phyloP scores from a whole-genome alignment of 495 filamentous ascomycete species.

The Glarea lozoyensis region DNA sequence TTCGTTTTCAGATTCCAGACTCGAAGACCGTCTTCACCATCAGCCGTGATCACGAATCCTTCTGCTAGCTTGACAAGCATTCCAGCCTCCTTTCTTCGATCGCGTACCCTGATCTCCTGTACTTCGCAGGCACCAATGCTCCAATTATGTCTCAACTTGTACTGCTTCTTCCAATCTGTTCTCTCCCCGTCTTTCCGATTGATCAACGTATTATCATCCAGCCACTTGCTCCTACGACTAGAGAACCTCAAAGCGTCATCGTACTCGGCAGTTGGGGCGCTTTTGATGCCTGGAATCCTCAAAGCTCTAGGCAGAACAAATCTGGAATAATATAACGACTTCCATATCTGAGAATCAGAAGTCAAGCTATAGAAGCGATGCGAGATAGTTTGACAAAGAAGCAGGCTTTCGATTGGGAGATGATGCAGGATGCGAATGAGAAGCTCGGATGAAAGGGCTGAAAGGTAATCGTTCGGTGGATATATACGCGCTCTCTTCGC shows the following conservation, averaged over 20 bases:
- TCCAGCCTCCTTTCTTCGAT: constrained; percentile 13
- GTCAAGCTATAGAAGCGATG: constrained; percentile 65
- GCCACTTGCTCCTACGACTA: constrained; percentile 70
- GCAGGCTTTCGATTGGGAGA: constrained; percentile 58
- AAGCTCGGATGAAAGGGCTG: constrained; percentile 76
- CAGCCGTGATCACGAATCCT: constrained; percentile 71
- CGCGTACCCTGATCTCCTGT: constrained; percentile 59
- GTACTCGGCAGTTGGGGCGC: constrained; percentile 27
- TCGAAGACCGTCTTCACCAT: constrained; percentile 56
- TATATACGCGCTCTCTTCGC: constrained; percentile 11
- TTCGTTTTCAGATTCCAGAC: constrained; percentile 67
- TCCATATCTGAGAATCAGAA: constrained; percentile 86
- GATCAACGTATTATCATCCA: constrained; percentile 58
- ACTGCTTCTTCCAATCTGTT: constrained; percentile 77
- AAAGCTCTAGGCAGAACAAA: constrained; percentile 64
- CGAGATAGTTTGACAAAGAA: constrained; percentile 70
- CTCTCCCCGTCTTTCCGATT: constrained; percentile 20
- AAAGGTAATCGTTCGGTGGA: constrained; percentile 28
- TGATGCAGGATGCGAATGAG: constrained; percentile 76
- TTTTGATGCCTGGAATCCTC: constrained; percentile 60
- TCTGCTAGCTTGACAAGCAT: constrained; percentile 63
- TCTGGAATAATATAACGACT: constrained; percentile 74
- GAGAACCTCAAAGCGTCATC: constrained; percentile 51
- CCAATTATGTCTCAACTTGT: constrained; percentile 90
- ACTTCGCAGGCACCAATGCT: constrained; percentile 71